Conservation (phyloP, 768 basidiomycete species). For the Xerocomellus dryophilus region DNA sequence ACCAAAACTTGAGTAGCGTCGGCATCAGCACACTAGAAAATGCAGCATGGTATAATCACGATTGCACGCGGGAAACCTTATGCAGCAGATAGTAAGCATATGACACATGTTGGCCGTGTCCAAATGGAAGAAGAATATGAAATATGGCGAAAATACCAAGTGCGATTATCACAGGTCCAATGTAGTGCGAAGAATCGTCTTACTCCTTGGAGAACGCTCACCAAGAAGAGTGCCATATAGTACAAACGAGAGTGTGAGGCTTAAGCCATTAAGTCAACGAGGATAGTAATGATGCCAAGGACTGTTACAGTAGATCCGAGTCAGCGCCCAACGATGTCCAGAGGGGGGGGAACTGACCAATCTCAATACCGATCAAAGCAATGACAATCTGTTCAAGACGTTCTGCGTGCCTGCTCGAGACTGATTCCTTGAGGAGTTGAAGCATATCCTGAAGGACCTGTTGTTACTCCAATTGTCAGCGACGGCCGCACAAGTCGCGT, state of each 20-base stretch:
- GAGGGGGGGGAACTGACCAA: constrained; percentile 45
- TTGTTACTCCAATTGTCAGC: constrained; percentile 1
- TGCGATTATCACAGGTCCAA: constrained; percentile 3
- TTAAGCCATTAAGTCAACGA: constrained; percentile 75
- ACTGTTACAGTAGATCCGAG: constrained; percentile 43
- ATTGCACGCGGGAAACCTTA: not conserved
- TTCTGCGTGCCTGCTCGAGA: constrained; percentile 87
- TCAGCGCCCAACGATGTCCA: not conserved
- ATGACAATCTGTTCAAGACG: constrained; percentile 92
- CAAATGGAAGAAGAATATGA: not conserved
- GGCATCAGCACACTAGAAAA: not conserved
- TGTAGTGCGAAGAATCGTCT: constrained; percentile 1
- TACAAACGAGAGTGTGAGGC: constrained; percentile 7
- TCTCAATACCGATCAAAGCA: constrained; percentile 84
- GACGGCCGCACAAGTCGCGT: not conserved
- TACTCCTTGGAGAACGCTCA: constrained; percentile 4
- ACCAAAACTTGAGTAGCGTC: too few species aligned
- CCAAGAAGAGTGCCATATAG: constrained; percentile 3
- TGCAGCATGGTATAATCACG: not conserved
- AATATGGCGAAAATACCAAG: constrained; percentile 2
- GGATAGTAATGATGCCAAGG: constrained; percentile 85
- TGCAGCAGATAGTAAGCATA: not conserved
- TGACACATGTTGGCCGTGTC: not conserved
- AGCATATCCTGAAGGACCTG: constrained; percentile 97
- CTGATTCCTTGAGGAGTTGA: constrained; percentile 90